phyloP scores from a whole-genome alignment of 352 stramenopile species.

The Pythium monospermum region DNA sequence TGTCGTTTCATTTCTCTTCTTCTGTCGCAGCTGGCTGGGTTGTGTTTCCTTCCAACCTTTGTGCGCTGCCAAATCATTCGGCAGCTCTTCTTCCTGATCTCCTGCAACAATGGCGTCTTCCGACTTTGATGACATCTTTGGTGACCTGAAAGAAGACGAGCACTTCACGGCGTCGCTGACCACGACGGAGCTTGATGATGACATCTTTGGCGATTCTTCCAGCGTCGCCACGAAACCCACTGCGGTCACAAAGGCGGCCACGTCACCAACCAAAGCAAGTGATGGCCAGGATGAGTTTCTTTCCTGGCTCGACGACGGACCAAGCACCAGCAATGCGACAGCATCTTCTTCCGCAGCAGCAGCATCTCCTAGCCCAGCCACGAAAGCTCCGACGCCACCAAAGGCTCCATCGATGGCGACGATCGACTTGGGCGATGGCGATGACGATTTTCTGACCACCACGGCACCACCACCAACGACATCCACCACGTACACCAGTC shows the following conservation, averaged over 20 bases:
- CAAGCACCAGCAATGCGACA: background rate
- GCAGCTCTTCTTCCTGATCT: background rate
- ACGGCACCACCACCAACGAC: conserved; percentile 5
- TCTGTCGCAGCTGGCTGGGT: background rate
- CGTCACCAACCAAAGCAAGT: conserved; percentile 3
- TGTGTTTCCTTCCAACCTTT: background rate
- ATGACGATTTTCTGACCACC: conserved; percentile 13
- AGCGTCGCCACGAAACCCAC: conserved; percentile 6
- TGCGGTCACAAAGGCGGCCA: background rate
- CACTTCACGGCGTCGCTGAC: conserved; percentile 36
- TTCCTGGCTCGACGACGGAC: conserved; percentile 71
- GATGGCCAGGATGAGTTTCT: conserved; percentile 55
- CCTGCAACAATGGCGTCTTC: conserved; percentile 24
- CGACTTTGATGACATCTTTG: conserved; percentile 84
- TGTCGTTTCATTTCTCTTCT: no score
- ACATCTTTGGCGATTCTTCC: conserved; percentile 51
- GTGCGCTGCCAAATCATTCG: background rate
- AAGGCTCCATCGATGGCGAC: conserved; percentile 16
- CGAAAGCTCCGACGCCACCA: conserved; percentile 5
- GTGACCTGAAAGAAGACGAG: conserved; percentile 61
- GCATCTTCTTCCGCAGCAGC: conserved; percentile 4
- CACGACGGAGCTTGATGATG: conserved; percentile 38
- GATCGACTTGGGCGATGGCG: conserved; percentile 15
- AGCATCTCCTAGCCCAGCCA: background rate
- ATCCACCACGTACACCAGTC: background rate